Base-by-base conservation (phyloP, 805 yeast species). In the Candida qinlingensis region DNA sequence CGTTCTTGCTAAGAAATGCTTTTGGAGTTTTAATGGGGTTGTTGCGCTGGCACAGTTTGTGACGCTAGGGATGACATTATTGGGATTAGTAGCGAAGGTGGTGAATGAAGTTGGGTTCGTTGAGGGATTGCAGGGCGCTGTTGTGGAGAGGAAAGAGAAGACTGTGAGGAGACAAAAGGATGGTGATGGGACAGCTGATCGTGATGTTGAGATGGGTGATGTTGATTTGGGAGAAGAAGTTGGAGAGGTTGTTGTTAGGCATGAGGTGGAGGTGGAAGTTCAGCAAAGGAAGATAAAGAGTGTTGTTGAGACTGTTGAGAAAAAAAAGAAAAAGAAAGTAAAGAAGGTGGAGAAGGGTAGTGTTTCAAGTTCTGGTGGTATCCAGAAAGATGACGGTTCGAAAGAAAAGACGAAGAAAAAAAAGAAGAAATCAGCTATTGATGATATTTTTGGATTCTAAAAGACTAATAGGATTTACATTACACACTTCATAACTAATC, bases 41-140 rank as follows among this genome's bases (percentile, higher is more conserved):
- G 71, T 89, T 7, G 81, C 85, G 1, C 72, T 82, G 50, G 96
- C 91, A 0, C 96, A 90, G 59, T 89, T 85, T 58, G 73, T 87
- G 6, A 76, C 83, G 2, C 62, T 89, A 10, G 96, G 96, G 2
- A 73, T 89, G 53, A 78, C 85, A 0, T 63, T 88, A 37, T 58
- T 87, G 4, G 96, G 86, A 0, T 45, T 69, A 19, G 55, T 80
- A 37, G 74, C 85, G 3, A 71, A 74, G 45, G 56, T 86, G 8
- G 63, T 71, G 48, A 36, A 46, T 7, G 46, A 60, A 41, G 25
- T 60, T 3, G 34, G 43, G 3, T 37, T 43, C 29, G 42, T 59
- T 7, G 48, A 55, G 7, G 55, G 59, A 7, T 26, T 54, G 0
- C 51, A 49, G 2, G 52, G 41, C 7, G 42, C 6, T 8, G 28